A percentile compares a stretch with the other conserved stretches of the same genome.
Evolutionary conservation across 2,329 filamentous ascomycete species (phyloP).

Genomic region (Aspergillus alliaceus): DNA sequence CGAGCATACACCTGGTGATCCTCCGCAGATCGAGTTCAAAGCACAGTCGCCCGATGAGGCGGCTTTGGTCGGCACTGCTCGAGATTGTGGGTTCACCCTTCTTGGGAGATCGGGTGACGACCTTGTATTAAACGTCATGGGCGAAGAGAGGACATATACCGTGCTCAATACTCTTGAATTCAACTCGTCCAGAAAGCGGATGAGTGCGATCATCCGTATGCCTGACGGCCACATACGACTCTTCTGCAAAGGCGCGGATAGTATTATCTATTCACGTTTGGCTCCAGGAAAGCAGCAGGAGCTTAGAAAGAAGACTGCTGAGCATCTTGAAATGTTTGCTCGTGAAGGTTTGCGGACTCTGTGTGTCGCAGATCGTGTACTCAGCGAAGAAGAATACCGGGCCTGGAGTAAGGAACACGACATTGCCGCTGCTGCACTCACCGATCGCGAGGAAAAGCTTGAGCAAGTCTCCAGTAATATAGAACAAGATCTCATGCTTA

Average conservation of each 20-base stretch:
- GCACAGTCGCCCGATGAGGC: conserved; percentile 97
- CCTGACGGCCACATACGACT: conserved; percentile 84
- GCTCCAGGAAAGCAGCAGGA: conserved; percentile 82
- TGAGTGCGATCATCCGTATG: conserved; percentile 97
- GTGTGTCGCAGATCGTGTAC: conserved; percentile 81
- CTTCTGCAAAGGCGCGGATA: conserved; percentile 97
- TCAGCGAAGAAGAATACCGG: conserved; percentile 80
- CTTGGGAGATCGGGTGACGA: conserved; percentile 77
- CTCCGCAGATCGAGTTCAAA: conserved; percentile 89
- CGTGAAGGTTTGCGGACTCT: conserved; percentile 91
- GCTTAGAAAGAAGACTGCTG: conserved; percentile 77
- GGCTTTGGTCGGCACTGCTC: conserved; percentile 87
- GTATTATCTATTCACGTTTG: conserved; percentile 91
- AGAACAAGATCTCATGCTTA: conserved; percentile 80
- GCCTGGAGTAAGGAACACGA: conserved; percentile 87
- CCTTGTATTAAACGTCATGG: conserved; percentile 82
- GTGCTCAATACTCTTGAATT: conserved; percentile 96
- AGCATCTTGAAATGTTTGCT: conserved; percentile 96
- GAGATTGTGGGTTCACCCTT: conserved; percentile 93
- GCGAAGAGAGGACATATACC: conserved; percentile 78
- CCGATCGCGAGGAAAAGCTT: conserved; percentile 87
- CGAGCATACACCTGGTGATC: conserved; percentile 84
- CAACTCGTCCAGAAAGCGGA: conserved; percentile 93
- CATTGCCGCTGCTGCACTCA: conserved; percentile 76
- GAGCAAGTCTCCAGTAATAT: conserved; percentile 88